phyloP scores from a whole-genome alignment of 768 basidiomycete species.

The Serendipita indica region DNA sequence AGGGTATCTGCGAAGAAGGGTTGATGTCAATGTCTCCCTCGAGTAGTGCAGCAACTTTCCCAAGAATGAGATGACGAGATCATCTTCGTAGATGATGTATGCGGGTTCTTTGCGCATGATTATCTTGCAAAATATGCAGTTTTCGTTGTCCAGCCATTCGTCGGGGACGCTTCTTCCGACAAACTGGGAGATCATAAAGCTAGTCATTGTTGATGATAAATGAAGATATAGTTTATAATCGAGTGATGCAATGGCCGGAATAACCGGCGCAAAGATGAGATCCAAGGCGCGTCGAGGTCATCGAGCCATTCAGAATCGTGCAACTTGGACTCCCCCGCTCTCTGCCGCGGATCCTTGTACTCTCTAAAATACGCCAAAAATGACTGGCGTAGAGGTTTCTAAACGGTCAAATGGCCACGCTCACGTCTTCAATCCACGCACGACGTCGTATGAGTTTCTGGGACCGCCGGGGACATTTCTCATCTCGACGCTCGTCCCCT shows the following conservation, averaged over 20 bases:
- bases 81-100: slow-evolving; percentile 43
- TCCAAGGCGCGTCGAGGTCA: neutral
- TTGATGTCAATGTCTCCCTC: no score
- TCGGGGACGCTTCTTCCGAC: slow-evolving; percentile 30
- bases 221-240: neutral
- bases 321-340: neutral
- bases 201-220: slow-evolving; percentile 40
- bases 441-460: slow-evolving; percentile 64
- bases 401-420: neutral
- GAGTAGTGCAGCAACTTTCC: slow-evolving; percentile 25
- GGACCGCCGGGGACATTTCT: slow-evolving; percentile 57
- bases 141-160: slow-evolving; percentile 35
- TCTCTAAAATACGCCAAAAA: neutral
- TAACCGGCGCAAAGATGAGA: neutral
- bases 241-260: neutral
- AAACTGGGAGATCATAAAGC: slow-evolving; percentile 56
- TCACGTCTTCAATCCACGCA: slow-evolving; percentile 43
- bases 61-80: slow-evolving; percentile 48
- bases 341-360: no score
- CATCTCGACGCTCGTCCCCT: slow-evolving; percentile 34
- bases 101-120: slow-evolving; percentile 35
- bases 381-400: neutral
- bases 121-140: slow-evolving; percentile 55
- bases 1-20: slow-evolving; percentile 45
- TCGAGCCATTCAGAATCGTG: neutral